phyloP scores from a whole-genome alignment of 2,329 filamentous ascomycete species.

The Trichoderma endophyticum region DNA sequence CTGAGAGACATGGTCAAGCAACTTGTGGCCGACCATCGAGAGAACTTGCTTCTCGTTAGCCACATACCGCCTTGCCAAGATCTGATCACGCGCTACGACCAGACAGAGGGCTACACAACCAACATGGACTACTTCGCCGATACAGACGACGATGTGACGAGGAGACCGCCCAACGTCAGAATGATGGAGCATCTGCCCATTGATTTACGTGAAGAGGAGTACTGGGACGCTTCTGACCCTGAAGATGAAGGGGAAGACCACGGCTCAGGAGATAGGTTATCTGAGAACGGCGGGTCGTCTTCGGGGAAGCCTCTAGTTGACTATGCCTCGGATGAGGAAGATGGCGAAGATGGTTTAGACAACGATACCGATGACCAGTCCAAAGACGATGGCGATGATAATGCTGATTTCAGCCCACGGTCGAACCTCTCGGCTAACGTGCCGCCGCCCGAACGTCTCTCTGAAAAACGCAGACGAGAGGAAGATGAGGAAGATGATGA shows the following conservation, averaged over 20 bases:
- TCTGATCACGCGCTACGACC: constrained; percentile 74
- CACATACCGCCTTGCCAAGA: constrained; percentile 83
- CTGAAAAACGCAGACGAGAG: constrained; percentile 86
- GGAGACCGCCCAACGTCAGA: constrained; percentile 49
- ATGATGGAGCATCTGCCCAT: constrained; percentile 69
- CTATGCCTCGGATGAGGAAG: constrained; percentile 90
- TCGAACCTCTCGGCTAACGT: constrained; percentile 24
- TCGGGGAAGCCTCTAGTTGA: constrained; percentile 73
- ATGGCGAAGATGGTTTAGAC: constrained; percentile 55
- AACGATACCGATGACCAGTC: constrained; percentile 40
- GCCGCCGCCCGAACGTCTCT: constrained; percentile 72
- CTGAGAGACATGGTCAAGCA: constrained; percentile 80
- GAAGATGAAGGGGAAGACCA: constrained; percentile 65
- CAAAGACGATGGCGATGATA: constrained; percentile 33
- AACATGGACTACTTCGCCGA: constrained; percentile 72
- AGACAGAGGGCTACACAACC: constrained; percentile 64
- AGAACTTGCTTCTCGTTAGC: constrained; percentile 69
- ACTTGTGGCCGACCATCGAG: constrained; percentile 78
- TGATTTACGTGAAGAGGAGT: constrained; percentile 84
- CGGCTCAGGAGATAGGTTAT: constrained; percentile 30
- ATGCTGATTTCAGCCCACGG: constrained; percentile 26
- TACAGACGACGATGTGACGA: constrained; percentile 57
- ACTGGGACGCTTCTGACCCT: constrained; percentile 87
- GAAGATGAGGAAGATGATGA: constrained; percentile 83
- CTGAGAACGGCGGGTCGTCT: constrained; percentile 61